Evolutionary conservation across 2,329 filamentous ascomycete species (phyloP).

Genomic region (Aschersonia sp.): DNA sequence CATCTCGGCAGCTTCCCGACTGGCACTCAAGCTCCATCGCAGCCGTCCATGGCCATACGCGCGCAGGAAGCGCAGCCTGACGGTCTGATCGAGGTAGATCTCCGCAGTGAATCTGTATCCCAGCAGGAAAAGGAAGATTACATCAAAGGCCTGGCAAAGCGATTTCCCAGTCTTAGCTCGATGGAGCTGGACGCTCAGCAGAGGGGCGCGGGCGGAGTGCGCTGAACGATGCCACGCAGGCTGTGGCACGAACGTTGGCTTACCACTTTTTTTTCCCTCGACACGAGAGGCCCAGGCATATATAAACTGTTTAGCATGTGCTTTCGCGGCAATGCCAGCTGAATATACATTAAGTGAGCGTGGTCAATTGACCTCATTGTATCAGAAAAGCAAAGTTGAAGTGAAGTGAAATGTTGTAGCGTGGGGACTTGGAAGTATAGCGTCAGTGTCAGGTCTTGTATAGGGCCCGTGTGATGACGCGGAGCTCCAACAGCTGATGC

Average conservation of each 20-base stretch:
- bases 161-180: conserved; percentile 72
- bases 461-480: no score
- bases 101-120: conserved; percentile 32
- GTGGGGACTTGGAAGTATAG: no score
- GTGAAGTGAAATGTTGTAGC: no score
- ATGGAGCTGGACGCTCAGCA: conserved; percentile 70
- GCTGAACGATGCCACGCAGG: conserved; percentile 1
- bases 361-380: no score
- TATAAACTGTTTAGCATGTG: no score
- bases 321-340: no score
- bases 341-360: no score
- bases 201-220: conserved; percentile 14
- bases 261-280: background rate
- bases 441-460: no score
- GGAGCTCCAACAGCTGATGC: no score
- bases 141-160: conserved; percentile 58
- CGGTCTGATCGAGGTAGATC: conserved; percentile 27
- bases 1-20: conserved; percentile 43
- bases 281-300: no score
- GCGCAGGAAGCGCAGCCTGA: conserved; percentile 14
- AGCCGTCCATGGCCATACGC: conserved; percentile 20
- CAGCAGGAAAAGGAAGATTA: conserved; percentile 51
- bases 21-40: conserved; percentile 26
- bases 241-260: background rate
- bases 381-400: no score